phyloP scores from a whole-genome alignment of 1,284 basidiomycete species.

The Filobasidium uniguttulatum region DNA sequence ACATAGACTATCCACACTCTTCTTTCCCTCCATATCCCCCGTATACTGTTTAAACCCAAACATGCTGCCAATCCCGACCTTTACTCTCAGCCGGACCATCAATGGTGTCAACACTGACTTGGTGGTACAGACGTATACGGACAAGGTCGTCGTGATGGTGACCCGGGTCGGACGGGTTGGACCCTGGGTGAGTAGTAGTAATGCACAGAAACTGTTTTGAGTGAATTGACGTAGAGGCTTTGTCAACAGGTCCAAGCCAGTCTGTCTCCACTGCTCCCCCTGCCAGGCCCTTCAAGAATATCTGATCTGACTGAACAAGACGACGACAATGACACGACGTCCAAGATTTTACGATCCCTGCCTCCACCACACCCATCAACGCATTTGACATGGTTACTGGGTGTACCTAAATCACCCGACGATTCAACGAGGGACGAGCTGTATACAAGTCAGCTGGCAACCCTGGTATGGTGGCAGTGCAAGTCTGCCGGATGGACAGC shows the following conservation, averaged over 20 bases:
- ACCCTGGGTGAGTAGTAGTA: conserved; percentile 47
- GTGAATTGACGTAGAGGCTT: neutral
- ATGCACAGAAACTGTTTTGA: too few species aligned
- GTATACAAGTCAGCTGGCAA: conserved; percentile 73
- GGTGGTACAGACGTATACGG: conserved; percentile 59
- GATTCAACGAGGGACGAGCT: conserved; percentile 59
- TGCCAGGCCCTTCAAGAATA: too few species aligned
- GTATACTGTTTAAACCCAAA: too few species aligned
- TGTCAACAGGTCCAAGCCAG: conserved; percentile 61
- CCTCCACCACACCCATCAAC: conserved; percentile 60
- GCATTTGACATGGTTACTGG: conserved; percentile 61
- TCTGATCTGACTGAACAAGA: too few species aligned
- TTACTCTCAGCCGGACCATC: conserved; percentile 42
- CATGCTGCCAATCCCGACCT: conserved; percentile 24
- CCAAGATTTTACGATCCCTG: conserved; percentile 30
- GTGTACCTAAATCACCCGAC: conserved; percentile 42
- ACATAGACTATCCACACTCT: too few species aligned
- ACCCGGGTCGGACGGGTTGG: conserved; percentile 74
- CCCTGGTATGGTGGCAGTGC: conserved; percentile 55
- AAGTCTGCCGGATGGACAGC: conserved; percentile 30
- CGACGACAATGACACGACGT: conserved; percentile 14
- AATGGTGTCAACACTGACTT: conserved; percentile 55
- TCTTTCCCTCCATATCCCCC: too few species aligned
- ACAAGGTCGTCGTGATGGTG: conserved; percentile 63
- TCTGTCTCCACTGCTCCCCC: conserved; percentile 51